Percentiles rank a stretch among this genome's conserved stretches.
These are phyloP conservation scores for Rubia tinctorum DNA, from an alignment of 305 asterid genomes.

Conservation along the genomic window DNA sequence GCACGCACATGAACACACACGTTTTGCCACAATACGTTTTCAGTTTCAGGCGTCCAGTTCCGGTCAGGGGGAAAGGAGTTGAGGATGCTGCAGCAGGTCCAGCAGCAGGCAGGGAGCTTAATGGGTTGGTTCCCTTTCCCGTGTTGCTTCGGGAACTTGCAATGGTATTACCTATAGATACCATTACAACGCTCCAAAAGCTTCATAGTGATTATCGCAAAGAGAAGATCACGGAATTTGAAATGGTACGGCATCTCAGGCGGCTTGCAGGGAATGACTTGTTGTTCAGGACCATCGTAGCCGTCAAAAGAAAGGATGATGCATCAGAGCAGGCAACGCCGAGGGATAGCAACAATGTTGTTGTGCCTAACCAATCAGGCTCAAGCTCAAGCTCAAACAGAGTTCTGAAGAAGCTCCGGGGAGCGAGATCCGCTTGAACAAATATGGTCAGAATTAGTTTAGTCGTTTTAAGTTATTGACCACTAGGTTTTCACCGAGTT, in stretches of 20 bases:
- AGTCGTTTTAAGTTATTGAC: no score
- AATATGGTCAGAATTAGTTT: no score
- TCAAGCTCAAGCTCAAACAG: not conserved
- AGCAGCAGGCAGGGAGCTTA: slow-evolving; percentile 31
- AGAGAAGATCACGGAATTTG: not conserved
- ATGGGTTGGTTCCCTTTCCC: slow-evolving; percentile 62
- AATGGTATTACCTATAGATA: slow-evolving; percentile 42
- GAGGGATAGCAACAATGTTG: not conserved
- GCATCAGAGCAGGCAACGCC: no score
- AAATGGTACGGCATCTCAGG: slow-evolving; percentile 14
- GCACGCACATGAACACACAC: slow-evolving; percentile 9
- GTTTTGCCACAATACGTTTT: slow-evolving; percentile 34
- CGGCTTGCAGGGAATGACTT: slow-evolving; percentile 58
- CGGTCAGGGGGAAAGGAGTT: slow-evolving; percentile 16
- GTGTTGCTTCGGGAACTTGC: slow-evolving; percentile 43
- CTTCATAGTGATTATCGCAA: slow-evolving; percentile 8
- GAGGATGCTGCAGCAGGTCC: slow-evolving; percentile 15
- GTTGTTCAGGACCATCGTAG: slow-evolving; percentile 41
- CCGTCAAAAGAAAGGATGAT: slow-evolving; percentile 38
- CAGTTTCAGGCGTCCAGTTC: slow-evolving; percentile 22
- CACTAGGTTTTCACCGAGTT: no score
- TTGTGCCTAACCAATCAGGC: not conserved
- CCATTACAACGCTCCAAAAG: slow-evolving; percentile 40
- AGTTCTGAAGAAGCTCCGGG: not conserved
- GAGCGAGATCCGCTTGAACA: not conserved